phyloP scores from a whole-genome alignment of 1,284 basidiomycete species.

The Malassezia brasiliensis region DNA sequence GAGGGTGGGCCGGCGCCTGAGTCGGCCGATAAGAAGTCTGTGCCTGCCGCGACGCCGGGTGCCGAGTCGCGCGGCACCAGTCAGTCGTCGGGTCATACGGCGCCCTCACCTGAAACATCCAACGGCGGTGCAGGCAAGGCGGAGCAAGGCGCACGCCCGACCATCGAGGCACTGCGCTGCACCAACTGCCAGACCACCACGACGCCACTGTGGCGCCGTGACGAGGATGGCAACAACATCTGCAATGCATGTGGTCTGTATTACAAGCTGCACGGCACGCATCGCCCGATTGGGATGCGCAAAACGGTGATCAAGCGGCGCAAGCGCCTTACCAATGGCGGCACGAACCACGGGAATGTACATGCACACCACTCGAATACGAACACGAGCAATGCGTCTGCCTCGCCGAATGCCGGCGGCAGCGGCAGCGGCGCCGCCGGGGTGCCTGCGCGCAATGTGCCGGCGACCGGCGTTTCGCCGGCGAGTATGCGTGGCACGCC shows the following conservation, averaged over 20 bases:
- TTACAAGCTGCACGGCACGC: conserved; percentile 93
- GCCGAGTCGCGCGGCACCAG: too few species aligned
- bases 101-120: too few species aligned
- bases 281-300: conserved; percentile 95
- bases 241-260: conserved; percentile 83
- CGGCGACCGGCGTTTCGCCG: neutral
- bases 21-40: neutral
- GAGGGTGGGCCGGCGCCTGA: neutral
- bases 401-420: neutral
- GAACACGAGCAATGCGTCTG: neutral
- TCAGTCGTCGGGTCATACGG: too few species aligned
- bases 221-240: conserved; percentile 79
- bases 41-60: too few species aligned
- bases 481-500: neutral
- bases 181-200: conserved; percentile 81
- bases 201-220: conserved; percentile 80
- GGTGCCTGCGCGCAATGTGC: neutral
- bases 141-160: conserved; percentile 13
- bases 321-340: conserved; percentile 70
- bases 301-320: conserved; percentile 96
- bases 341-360: neutral
- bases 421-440: neutral
- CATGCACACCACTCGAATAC: neutral
- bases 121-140: neutral
- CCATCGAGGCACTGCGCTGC: conserved; percentile 52